Conservation (phyloP, 805 yeast genomes). For the Cephaloascus albidus region DNA sequence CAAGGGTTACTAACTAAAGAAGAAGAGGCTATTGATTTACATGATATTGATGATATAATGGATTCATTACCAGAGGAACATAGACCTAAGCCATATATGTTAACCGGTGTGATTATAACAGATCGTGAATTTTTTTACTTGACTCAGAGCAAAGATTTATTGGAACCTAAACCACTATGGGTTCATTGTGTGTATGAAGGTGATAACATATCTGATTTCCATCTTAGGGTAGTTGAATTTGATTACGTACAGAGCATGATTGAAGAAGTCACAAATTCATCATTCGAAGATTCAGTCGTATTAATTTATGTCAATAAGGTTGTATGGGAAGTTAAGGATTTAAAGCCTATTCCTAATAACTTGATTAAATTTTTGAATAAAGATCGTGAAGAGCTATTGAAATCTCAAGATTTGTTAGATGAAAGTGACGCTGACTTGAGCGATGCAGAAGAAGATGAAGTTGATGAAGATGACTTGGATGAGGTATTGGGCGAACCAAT, state of each 20-base stretch:
- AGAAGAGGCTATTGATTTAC: constrained; percentile 9
- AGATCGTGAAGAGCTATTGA: background rate
- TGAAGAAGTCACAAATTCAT: constrained; percentile 8
- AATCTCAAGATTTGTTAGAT: background rate
- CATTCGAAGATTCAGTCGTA: constrained; percentile 19
- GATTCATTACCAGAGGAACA: constrained; percentile 4
- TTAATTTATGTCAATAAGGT: constrained; percentile 21
- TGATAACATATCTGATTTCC: constrained; percentile 14
- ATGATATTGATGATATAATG: constrained; percentile 15
- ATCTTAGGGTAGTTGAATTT: constrained; percentile 10
- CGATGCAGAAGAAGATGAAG: background rate
- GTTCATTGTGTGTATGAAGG: constrained; percentile 13
- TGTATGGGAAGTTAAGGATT: constrained; percentile 6
- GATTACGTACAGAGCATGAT: constrained; percentile 12
- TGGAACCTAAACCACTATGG: constrained; percentile 13
- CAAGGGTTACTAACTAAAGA: constrained; percentile 7
- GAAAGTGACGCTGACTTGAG: background rate
- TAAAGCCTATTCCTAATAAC: constrained; percentile 7
- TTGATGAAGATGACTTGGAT: background rate
- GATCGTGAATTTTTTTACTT: constrained; percentile 19
- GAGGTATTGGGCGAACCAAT: background rate
- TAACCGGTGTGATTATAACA: constrained; percentile 24
- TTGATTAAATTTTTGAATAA: constrained; percentile 1
- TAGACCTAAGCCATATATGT: constrained; percentile 23
- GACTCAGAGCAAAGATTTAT: constrained; percentile 6